Base-by-base conservation (phyloP, 2,329 filamentous ascomycete genomes). In the Rasamsonia emersonii region DNA sequence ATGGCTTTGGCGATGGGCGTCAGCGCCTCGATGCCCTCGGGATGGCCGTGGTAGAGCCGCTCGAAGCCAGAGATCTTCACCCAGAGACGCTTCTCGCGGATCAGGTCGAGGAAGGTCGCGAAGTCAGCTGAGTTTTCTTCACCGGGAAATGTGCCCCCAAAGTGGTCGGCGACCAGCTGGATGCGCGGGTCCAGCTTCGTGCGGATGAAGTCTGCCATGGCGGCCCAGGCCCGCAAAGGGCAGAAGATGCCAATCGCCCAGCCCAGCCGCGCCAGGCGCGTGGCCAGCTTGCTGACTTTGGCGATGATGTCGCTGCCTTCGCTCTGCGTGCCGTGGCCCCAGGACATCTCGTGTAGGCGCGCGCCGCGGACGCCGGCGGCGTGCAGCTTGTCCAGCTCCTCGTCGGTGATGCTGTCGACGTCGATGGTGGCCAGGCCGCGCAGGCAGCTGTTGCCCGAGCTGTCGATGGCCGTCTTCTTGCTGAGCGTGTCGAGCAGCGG, bases 31-130 rank as follows among this genome's bases (percentile, higher is more conserved):
- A 44, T 39, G n/a, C 37, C 40, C 18, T 26, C 33, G 8, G 30
- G 31, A 18, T 39, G 32, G 8, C 43, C 43, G 18, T 43, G 26
- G 18, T 47, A 47, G 16, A 49, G 18, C 6, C 46, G 31, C 33
- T 49, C 46, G 29, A 49, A 47, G 4, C 45, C 46, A 13, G 43
- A 46, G 4, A 48, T 20, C 28, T 49, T 49, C 17, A 49, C 42
- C 19, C 33, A 44, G 10, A 49, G 14, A 7, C 36, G 30, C 10
- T 43, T 41, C 11, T 49, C 46, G 7, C 38, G 35, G 7, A 49
- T 32, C 14, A 48, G 26, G 1, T 33, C 36, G 3, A 46, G 5
- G 15, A 48, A 42, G 3, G 33, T 39, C 10, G 31, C 18, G 24
- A 49, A 49, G 16, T 40, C 44, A 13, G 39, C 36, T 13, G 33